Evolutionary conservation across 768 basidiomycete species (phyloP), one percentile per base, ranked within the genome.

Genomic region (Hypholoma fasciculare): DNA sequence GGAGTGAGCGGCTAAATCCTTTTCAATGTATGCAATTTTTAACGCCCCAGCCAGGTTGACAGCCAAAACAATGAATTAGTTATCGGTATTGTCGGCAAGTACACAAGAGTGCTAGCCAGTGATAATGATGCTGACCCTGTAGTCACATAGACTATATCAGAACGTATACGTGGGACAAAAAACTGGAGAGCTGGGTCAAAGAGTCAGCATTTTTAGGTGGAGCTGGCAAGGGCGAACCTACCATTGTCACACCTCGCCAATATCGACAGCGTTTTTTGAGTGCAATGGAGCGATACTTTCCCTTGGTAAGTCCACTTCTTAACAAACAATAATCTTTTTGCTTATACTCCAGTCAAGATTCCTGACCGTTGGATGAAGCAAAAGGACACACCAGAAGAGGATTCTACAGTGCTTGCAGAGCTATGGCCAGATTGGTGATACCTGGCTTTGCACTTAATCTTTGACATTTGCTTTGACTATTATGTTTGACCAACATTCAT

Each of bases 91-190:
- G 94, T 99, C 54, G 96, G 96, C 90, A 74, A 67, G 95, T 52
- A 30, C 52, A 49, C 36, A 26, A 20, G 14, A 44, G 16, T 40
- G 23, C 5, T 30, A 19, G 43, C 38, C 14, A 54, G 7, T 30
- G 43, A 3, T 46, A 39, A 14, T 38, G 16, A 34, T 16, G 19
- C 63, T 11, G 62, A 56, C 14, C 40, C 52, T 12, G 40, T 39
- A 26, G 11, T 17, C n/a, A 30, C 51, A 5, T 54, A 96, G 94
- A 97, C 71, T 97, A 94, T 67, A 92, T 96, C 62, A 89, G 95
- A 8, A 95, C 94, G 3, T 96, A 96, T 68, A 96, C 94, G 0
- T 97, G 94, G 94, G 97, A 99, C 77, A 99, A 99, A 78, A 95
- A 94, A 65, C 77, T 99, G 16, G 97, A 98, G 75, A 98, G 89